Conservation (phyloP, 768 basidiomycete genomes). For the Steccherinum ochraceum region DNA sequence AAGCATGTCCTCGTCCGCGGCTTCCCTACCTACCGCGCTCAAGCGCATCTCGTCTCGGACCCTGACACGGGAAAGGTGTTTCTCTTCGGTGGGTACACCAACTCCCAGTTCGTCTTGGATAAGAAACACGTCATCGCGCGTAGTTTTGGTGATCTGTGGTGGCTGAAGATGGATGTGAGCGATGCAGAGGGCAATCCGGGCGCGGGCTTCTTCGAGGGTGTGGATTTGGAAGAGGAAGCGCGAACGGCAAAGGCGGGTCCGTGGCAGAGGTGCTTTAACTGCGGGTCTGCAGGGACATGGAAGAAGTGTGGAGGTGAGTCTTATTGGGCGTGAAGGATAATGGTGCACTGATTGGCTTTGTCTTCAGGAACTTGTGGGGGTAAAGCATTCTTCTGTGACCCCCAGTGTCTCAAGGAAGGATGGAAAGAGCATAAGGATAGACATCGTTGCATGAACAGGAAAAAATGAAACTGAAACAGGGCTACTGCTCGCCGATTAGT, state of each 20-base stretch:
- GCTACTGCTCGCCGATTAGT: too few species aligned
- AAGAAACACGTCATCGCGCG: constrained; percentile 21
- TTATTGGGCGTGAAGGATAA: too few species aligned
- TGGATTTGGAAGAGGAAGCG: constrained; percentile 31
- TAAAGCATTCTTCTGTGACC: constrained; percentile 12
- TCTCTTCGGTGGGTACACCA: constrained; percentile 36
- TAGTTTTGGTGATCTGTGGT: constrained; percentile 33
- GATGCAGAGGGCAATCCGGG: constrained; percentile 15
- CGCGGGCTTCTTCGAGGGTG: constrained; percentile 27
- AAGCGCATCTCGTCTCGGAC: constrained; percentile 27
- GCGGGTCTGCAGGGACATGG: constrained; percentile 31
- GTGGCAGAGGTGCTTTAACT: constrained; percentile 34
- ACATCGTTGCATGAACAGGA: constrained; percentile 7
- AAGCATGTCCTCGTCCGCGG: constrained; percentile 34
- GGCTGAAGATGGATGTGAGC: constrained; percentile 27
- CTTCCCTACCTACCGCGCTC: constrained; percentile 36
- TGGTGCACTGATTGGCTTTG: not conserved
- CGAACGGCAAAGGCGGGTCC: constrained; percentile 32
- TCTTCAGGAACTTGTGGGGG: constrained; percentile 15
- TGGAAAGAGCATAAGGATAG: constrained; percentile 15
- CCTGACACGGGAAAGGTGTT: constrained; percentile 30
- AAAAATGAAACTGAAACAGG: not conserved
- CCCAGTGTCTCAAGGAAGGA: constrained; percentile 13
- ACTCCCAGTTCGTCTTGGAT: constrained; percentile 29
- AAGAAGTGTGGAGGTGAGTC: constrained; percentile 34